Base-by-base conservation (phyloP, 129 eudicot genomes). In the Kitagawia praeruptora region DNA sequence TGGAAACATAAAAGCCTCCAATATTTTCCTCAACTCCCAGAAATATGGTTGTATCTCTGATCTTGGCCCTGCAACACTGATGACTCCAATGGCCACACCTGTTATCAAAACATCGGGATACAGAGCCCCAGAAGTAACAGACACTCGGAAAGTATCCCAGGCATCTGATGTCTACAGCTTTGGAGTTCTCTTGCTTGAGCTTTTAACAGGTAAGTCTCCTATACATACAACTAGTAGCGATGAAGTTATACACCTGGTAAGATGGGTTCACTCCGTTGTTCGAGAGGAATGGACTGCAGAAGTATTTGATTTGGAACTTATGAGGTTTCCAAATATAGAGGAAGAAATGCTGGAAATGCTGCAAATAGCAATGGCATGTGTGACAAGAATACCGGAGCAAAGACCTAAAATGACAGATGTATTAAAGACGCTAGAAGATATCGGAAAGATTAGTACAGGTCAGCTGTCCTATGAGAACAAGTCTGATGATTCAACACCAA, bases 251-350 rank as follows among this genome's bases (percentile, higher is more conserved):
- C 98, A 90, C 81, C 69, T 95, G 71, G 98, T 95, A 34, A 77
- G 92, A 69, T 95, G 98, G 98, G 97, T 92, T 61, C 70, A 89
- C 46, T 95, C 97, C 4, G 98, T 92, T 75, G 97, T 95, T n/a
- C 84, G 93, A 66, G 97, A 92, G 80, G 98, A 95, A 69, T 95
- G 97, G 98, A 92, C 97, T 1, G 94, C 97, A n/a, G 97, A 95
- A 86, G 98, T 95, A 45, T 95, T 95, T 80, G 97, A 95, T 37
- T 85, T 90, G 67, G 96, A 87, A 83, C 83, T 92, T 6, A 39
- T 95, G 86, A 90, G 85, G 89, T 88, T 82, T 72, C 94, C 97
- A 0, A 87, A 95, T 49, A 87, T 90, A 41, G 98, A 95, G 81
- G 97, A 92, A 82, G 98, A 95, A 76, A 85, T 92, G 96, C 94